Percentiles rank a stretch among this genome's conserved stretches.
Conservation (phyloP, 2,329 filamentous ascomycete genomes). For the Stachybotrys chlorohalonatus region DNA sequence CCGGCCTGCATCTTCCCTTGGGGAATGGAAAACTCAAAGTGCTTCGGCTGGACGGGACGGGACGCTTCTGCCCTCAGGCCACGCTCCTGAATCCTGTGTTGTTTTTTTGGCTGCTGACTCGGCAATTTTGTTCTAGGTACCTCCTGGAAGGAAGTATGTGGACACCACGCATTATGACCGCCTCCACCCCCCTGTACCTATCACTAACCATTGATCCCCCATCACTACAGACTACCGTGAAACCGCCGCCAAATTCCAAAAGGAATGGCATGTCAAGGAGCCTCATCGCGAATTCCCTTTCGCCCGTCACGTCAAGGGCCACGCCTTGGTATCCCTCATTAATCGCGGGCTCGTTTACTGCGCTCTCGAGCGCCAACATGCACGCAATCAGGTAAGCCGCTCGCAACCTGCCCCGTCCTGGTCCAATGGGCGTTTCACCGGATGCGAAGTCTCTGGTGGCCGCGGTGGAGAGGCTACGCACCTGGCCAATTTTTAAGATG, state of each 20-base stretch:
- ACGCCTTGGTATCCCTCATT: conserved; percentile 53
- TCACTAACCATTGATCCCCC: conserved; percentile 13
- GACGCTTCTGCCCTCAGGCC: background rate
- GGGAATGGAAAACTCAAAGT: background rate
- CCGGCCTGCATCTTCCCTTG: background rate
- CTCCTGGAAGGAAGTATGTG: conserved; percentile 54
- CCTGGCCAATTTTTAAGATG: background rate
- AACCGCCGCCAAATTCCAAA: conserved; percentile 58
- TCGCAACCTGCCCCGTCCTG: conserved; percentile 4
- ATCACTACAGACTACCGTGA: conserved; percentile 51
- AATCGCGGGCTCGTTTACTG: conserved; percentile 56
- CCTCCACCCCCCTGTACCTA: conserved; percentile 2
- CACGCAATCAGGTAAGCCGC: conserved; percentile 37
- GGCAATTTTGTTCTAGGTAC: conserved; percentile 33
- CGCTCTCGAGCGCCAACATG: conserved; percentile 47
- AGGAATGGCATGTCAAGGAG: conserved; percentile 56
- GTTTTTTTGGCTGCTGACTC: conserved; percentile 3
- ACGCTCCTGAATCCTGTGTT: background rate
- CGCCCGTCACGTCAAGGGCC: conserved; percentile 55
- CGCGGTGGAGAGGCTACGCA: background rate
- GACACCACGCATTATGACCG: conserved; percentile 8
- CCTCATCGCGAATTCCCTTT: conserved; percentile 56
- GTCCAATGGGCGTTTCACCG: conserved; percentile 2
- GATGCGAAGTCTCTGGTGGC: conserved; percentile 1
- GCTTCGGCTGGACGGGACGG: background rate